A percentile compares a stretch with the other conserved stretches of the same genome.
phyloP scores from a whole-genome alignment of 176 grass and related monocot species.

The Oryza officinalis region DNA sequence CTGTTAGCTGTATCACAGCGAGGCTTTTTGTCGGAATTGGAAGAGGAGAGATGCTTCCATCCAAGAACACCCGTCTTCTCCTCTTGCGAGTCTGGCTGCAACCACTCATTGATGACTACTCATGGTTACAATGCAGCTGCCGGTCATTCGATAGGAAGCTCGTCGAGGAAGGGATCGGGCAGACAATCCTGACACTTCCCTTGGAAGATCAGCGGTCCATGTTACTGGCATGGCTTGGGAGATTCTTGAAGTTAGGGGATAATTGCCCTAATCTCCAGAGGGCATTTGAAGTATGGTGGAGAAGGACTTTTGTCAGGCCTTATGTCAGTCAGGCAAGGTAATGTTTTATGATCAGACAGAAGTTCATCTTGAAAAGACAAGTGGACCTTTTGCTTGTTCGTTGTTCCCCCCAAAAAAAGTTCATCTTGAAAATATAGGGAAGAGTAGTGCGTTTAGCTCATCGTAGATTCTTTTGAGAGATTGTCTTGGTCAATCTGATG shows the following conservation, averaged over 20 bases:
- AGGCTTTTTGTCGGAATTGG: conserved; percentile 85
- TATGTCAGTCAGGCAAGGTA: conserved; percentile 50
- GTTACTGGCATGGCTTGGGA: conserved; percentile 70
- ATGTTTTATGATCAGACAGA: conserved; percentile 20
- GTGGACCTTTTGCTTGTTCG: too few relatives aligned
- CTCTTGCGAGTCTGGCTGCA: conserved; percentile 75
- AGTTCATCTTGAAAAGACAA: conserved; percentile 23
- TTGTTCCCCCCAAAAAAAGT: not conserved
- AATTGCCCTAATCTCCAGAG: conserved; percentile 84
- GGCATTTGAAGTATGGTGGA: conserved; percentile 97
- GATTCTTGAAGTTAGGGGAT: conserved; percentile 68
- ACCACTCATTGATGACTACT: conserved; percentile 86
- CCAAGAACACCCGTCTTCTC: conserved; percentile 50
- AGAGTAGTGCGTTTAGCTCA: conserved; percentile 32
- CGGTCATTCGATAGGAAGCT: conserved; percentile 80
- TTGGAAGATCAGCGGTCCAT: conserved; percentile 74
- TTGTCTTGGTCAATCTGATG: conserved; percentile 27
- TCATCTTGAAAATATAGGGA: conserved; percentile 33
- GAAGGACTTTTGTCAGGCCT: conserved; percentile 88
- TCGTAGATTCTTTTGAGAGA: conserved; percentile 30
- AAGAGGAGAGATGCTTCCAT: conserved; percentile 80
- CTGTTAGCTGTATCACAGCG: conserved; percentile 63
- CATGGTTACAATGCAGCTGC: conserved; percentile 68
- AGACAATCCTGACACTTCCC: conserved; percentile 83
- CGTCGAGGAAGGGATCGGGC: conserved; percentile 79